Conservation (phyloP, 176 grass and related monocot species). For the Phoenix roebelenii region DNA sequence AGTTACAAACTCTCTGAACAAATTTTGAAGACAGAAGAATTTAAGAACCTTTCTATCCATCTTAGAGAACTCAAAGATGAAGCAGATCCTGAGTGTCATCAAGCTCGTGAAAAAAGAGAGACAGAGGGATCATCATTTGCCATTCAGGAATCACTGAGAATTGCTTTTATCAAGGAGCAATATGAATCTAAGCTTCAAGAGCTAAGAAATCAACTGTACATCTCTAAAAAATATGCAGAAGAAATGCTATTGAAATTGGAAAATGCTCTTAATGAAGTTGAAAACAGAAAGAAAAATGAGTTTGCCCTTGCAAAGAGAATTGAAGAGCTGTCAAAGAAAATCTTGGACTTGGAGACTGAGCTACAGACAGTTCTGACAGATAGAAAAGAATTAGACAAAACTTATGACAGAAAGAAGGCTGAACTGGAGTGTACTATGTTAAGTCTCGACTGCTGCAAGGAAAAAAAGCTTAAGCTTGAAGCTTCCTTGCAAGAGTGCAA, state of each 20-base stretch:
- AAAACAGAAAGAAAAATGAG: constrained; percentile 82
- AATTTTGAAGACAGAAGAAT: constrained; percentile 82
- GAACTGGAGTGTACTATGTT: constrained; percentile 78
- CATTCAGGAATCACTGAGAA: constrained; percentile 86
- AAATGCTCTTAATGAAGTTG: constrained; percentile 86
- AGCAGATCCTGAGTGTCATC: constrained; percentile 39
- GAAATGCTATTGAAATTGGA: constrained; percentile 96
- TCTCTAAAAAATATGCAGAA: constrained; percentile 90
- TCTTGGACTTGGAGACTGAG: constrained; percentile 70
- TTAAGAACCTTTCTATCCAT: constrained; percentile 78
- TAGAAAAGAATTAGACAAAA: constrained; percentile 77
- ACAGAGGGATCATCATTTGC: constrained; percentile 56
- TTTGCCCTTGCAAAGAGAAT: constrained; percentile 80
- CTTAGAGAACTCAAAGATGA: constrained; percentile 87
- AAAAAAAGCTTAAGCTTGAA: constrained; percentile 85
- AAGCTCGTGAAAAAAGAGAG: constrained; percentile 49
- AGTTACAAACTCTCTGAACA: constrained; percentile 73
- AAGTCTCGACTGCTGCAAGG: constrained; percentile 82
- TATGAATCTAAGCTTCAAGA: constrained; percentile 97
- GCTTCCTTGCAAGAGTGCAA: constrained; percentile 60
- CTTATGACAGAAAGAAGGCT: constrained; percentile 67
- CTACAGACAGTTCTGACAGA: constrained; percentile 57
- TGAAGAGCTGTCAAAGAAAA: constrained; percentile 75
- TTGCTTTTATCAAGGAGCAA: constrained; percentile 96
- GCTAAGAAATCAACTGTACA: constrained; percentile 61